Percentiles rank a stretch among this genome's conserved stretches.
phyloP scores from a whole-genome alignment of 2,329 filamentous ascomycete genomes.

The Phialophora verrucosa region DNA sequence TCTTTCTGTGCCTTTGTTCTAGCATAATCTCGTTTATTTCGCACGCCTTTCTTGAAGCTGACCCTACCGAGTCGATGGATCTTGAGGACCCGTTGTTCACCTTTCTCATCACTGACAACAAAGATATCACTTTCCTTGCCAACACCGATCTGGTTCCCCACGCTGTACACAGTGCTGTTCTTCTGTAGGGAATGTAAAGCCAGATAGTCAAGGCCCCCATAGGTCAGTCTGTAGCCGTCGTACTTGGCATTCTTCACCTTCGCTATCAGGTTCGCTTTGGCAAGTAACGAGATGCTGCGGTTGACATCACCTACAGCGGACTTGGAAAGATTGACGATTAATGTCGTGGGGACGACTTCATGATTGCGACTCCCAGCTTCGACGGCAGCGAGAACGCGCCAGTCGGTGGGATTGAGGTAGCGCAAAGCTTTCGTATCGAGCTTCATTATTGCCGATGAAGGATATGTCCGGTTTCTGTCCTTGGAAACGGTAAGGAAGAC shows the following conservation, averaged over 20 bases:
- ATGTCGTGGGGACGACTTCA: conserved; percentile 88
- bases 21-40: conserved; percentile 94
- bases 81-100: conserved; percentile 83
- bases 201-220: conserved; percentile 97
- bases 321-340: conserved; percentile 84
- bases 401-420: conserved; percentile 90
- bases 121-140: conserved; percentile 98
- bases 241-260: conserved; percentile 95
- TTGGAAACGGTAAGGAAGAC: background rate
- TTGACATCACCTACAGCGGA: conserved; percentile 76
- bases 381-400: conserved; percentile 89
- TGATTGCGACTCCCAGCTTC: conserved; percentile 96
- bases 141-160: conserved; percentile 92
- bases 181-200: conserved; percentile 88
- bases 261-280: conserved; percentile 89
- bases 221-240: conserved; percentile 94
- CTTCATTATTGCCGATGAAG: conserved; percentile 68
- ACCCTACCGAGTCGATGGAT: conserved; percentile 95
- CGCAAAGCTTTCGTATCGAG: conserved; percentile 92
- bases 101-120: conserved; percentile 81
- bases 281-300: conserved; percentile 84
- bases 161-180: conserved; percentile 80
- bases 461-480: background rate
- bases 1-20: conserved; percentile 60
- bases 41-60: conserved; percentile 88